Percentiles rank a stretch among this genome's conserved stretches.
Conservation (phyloP, 805 yeast species). For the Candida wancherniae region DNA sequence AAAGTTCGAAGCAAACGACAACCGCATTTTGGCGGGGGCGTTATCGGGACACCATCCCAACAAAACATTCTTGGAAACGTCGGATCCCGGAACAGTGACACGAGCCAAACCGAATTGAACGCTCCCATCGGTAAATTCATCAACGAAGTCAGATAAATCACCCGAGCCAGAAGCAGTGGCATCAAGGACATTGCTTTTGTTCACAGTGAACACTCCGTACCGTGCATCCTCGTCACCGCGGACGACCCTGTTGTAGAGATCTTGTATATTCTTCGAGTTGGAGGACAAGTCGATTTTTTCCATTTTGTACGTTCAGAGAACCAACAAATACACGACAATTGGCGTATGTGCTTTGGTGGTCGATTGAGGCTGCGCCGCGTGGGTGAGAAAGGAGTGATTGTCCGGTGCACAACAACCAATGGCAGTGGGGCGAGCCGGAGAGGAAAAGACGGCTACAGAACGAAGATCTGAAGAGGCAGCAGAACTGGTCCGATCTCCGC, state of each 20-base stretch:
- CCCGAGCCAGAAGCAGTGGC: slow-evolving; percentile 55
- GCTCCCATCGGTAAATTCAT: slow-evolving; percentile 77
- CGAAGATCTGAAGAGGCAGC: too few relatives aligned
- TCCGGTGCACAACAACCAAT: too few relatives aligned
- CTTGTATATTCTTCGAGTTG: slow-evolving; percentile 70
- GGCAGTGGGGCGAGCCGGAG: too few relatives aligned
- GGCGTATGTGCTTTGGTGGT: too few relatives aligned
- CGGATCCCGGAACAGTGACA: slow-evolving; percentile 87
- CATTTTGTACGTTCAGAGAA: too few relatives aligned
- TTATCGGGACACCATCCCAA: slow-evolving; percentile 98
- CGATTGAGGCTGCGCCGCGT: too few relatives aligned
- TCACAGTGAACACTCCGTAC: slow-evolving; percentile 81
- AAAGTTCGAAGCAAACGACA: slow-evolving; percentile 72
- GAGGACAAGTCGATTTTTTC: slow-evolving; percentile 58
- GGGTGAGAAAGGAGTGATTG: too few relatives aligned
- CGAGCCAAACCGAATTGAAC: slow-evolving; percentile 89
- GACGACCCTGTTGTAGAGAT: slow-evolving; percentile 72
- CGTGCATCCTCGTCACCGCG: slow-evolving; percentile 64
- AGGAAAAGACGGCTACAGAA: too few relatives aligned
- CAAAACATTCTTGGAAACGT: slow-evolving; percentile 75
- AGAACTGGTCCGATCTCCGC: too few relatives aligned
- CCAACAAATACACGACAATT: too few relatives aligned
- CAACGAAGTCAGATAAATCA: slow-evolving; percentile 71
- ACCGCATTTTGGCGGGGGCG: slow-evolving; percentile 72
- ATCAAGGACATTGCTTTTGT: slow-evolving; percentile 45